Conservation (phyloP, 306 rosid genomes). For the Cucumis hystrix region DNA sequence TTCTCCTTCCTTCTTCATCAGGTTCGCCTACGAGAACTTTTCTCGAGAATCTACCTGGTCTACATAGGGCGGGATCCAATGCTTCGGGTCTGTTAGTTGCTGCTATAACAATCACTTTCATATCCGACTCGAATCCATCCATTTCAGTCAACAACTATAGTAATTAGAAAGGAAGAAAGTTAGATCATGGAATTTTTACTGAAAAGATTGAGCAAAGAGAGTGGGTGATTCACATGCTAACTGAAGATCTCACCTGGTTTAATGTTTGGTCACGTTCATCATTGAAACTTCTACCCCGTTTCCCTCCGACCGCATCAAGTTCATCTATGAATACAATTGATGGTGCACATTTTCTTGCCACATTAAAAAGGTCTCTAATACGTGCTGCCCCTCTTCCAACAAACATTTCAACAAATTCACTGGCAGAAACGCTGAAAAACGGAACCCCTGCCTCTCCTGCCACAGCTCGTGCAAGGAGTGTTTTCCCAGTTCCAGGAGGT, state of each 20-base stretch:
- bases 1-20: constrained; percentile 86
- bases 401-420: constrained; percentile 94
- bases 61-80: constrained; percentile 90
- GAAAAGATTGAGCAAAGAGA: neutral
- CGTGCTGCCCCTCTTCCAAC: constrained; percentile 99
- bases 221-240: neutral
- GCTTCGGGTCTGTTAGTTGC: constrained; percentile 94
- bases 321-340: constrained; percentile 91
- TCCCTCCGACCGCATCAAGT: constrained; percentile 96
- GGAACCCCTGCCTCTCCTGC: constrained; percentile 99
- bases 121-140: constrained; percentile 96
- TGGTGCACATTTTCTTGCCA: constrained; percentile 73
- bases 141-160: constrained; percentile 87
- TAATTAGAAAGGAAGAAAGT: neutral
- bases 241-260: constrained; percentile 52
- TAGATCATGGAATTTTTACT: neutral
- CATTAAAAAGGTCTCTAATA: constrained; percentile 71
- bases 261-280: constrained; percentile 94
- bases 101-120: constrained; percentile 78
- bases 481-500: constrained; percentile 97
- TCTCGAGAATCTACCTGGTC: constrained; percentile 97
- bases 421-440: constrained; percentile 85
- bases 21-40: constrained; percentile 89
- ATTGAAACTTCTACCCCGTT: constrained; percentile 89
- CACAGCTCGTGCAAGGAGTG: constrained; percentile 90